Evolutionary conservation across 2,329 filamentous ascomycete species (phyloP).

Genomic region (Neoarthrinium moseri): DNA sequence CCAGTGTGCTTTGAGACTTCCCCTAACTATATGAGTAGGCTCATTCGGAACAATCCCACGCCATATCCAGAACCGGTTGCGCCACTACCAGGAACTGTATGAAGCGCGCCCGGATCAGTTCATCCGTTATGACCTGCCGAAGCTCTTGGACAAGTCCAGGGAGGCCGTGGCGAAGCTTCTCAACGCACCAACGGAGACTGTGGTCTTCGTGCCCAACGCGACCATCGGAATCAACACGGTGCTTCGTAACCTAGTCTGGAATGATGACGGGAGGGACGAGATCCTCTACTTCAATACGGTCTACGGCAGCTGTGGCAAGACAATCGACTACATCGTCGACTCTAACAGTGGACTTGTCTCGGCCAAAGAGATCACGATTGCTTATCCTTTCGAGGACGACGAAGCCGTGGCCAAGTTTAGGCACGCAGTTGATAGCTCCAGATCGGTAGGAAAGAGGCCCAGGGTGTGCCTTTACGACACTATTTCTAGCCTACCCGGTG

Average conservation of each 20-base stretch:
- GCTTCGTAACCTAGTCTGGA: slow-evolving; percentile 71
- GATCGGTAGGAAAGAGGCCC: slow-evolving; percentile 58
- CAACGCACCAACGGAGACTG: slow-evolving; percentile 61
- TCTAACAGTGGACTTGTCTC: slow-evolving; percentile 47
- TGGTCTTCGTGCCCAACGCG: slow-evolving; percentile 81
- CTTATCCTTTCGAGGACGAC: slow-evolving; percentile 69
- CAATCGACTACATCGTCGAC: slow-evolving; percentile 70
- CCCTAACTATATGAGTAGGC: slow-evolving; percentile 40
- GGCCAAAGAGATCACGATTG: slow-evolving; percentile 55
- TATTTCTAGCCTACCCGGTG: slow-evolving; percentile 74
- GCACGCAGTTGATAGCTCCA: slow-evolving; percentile 51
- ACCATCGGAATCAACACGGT: slow-evolving; percentile 77
- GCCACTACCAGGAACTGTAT: slow-evolving; percentile 61
- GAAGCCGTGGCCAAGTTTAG: slow-evolving; percentile 63
- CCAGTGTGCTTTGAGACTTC: neutral
- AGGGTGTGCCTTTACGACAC: slow-evolving; percentile 76
- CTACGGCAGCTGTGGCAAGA: slow-evolving; percentile 70
- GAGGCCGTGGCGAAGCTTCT: slow-evolving; percentile 64
- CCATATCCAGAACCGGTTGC: slow-evolving; percentile 57
- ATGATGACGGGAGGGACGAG: slow-evolving; percentile 44
- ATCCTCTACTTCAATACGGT: slow-evolving; percentile 55
- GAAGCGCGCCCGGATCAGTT: slow-evolving; percentile 75
- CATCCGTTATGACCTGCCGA: slow-evolving; percentile 66
- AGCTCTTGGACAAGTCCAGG: slow-evolving; percentile 63
- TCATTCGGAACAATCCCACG: slow-evolving; percentile 78